Percentiles rank a stretch among this genome's conserved stretches.
phyloP scores from a whole-genome alignment of 2,329 filamentous ascomycete genomes.

The Chaetomium sp. region DNA sequence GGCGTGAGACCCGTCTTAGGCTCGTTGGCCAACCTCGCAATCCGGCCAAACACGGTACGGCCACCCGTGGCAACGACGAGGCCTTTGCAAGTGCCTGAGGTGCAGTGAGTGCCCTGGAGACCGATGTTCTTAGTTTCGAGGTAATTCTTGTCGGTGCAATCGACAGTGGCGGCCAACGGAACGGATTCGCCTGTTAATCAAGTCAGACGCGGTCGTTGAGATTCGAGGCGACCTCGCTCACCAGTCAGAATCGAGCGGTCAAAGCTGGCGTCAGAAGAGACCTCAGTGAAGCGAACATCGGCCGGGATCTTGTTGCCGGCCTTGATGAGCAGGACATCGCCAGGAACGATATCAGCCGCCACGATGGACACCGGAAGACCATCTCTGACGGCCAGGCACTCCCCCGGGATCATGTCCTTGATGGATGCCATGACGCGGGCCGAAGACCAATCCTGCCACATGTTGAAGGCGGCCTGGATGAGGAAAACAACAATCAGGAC shows the following conservation, averaged over 20 bases:
- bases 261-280: conserved; percentile 24
- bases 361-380: conserved; percentile 36
- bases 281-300: conserved; percentile 28
- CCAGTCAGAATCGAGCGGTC: conserved; percentile 60
- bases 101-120: conserved; percentile 53
- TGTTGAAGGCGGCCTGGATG: conserved; percentile 50
- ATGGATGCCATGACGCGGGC: conserved; percentile 52
- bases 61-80: conserved; percentile 58
- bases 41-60: conserved; percentile 57
- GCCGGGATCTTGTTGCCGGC: conserved; percentile 34
- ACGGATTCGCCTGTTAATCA: too few relatives aligned
- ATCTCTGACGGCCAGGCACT: conserved; percentile 46
- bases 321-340: conserved; percentile 40
- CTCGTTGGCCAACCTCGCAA: conserved; percentile 41
- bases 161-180: conserved; percentile 34
- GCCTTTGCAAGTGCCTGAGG: conserved; percentile 57
- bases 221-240: conserved; percentile 39
- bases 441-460: conserved; percentile 53
- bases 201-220: too few relatives aligned
- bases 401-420: conserved; percentile 48
- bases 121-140: conserved; percentile 58
- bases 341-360: conserved; percentile 28
- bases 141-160: conserved; percentile 42
- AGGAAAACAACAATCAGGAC: conserved; percentile 52
- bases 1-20: conserved; percentile 14